Percentiles rank a stretch among this genome's conserved stretches.
Conservation (phyloP, 257 asterid genomes). For the Verbena officinalis region DNA sequence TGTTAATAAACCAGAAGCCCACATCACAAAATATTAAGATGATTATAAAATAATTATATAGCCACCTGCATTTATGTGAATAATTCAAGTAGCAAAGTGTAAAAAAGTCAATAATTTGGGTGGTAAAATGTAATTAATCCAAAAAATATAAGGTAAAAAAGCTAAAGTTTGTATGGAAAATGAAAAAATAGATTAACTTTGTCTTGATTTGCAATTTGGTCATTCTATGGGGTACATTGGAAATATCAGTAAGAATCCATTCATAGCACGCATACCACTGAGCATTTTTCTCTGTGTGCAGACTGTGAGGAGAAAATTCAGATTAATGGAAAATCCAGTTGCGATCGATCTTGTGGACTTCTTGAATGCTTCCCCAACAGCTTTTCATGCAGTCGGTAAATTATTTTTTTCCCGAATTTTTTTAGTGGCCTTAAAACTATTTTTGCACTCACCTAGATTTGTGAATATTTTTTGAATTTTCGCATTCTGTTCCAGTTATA, state of each 20-base stretch:
- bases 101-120: too few species aligned
- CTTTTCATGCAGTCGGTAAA: conserved; percentile 96
- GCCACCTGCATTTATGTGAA: too few species aligned
- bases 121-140: too few species aligned
- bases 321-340: conserved; percentile 56
- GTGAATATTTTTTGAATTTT: conserved; percentile 3
- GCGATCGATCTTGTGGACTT: conserved; percentile 78
- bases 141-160: too few species aligned
- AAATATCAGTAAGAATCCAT: not conserved
- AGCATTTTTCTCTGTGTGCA: not conserved
- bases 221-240: not conserved
- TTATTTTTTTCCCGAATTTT: not conserved
- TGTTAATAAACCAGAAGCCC: too few species aligned
- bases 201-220: conserved; percentile 2
- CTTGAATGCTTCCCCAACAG: conserved; percentile 93
- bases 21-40: too few species aligned
- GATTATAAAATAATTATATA: too few species aligned
- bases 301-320: not conserved
- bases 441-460: conserved; percentile 21
- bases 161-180: too few species aligned
- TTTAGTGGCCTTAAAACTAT: not conserved
- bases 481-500: conserved; percentile 13
- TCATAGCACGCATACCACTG: too few species aligned
- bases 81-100: too few species aligned
- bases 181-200: not conserved